Conservation (phyloP, 176 grass and related monocot genomes). For the Oryza rufipogon region DNA sequence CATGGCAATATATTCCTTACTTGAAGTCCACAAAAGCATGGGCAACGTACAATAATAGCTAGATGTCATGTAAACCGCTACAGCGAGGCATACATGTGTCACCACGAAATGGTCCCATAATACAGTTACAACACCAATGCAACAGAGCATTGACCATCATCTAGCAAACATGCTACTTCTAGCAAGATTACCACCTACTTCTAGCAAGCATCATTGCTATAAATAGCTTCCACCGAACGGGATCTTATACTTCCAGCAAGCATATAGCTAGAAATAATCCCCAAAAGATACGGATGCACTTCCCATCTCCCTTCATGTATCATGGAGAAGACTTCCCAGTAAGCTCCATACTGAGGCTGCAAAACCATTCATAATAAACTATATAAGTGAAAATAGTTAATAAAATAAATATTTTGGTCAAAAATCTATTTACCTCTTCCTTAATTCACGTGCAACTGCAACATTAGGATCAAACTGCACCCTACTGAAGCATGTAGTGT, state of each 20-base stretch:
- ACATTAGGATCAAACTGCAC: not conserved
- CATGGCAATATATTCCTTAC: too few relatives aligned
- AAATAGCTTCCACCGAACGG: not conserved
- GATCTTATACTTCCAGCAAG: not conserved
- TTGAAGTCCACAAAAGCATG: too few relatives aligned
- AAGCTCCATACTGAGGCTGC: not conserved
- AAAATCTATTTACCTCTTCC: not conserved
- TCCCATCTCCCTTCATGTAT: not conserved
- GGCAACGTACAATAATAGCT: too few relatives aligned
- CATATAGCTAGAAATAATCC: not conserved
- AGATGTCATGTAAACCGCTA: too few relatives aligned
- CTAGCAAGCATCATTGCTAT: not conserved
- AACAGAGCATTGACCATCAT: not conserved
- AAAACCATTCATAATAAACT: not conserved
- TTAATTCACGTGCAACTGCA: not conserved
- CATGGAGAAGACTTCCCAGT: not conserved
- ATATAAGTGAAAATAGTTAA: not conserved
- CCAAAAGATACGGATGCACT: not conserved
- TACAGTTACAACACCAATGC: too few relatives aligned
- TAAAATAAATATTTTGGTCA: not conserved
- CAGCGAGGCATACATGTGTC: too few relatives aligned
- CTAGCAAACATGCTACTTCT: not conserved
- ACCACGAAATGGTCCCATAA: too few relatives aligned
- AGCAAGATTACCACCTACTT: not conserved
- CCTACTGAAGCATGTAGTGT: not conserved